These are phyloP conservation scores for Escallonia rubra DNA, from an alignment of 129 eudicot genomes.

Conservation along the genomic window DNA sequence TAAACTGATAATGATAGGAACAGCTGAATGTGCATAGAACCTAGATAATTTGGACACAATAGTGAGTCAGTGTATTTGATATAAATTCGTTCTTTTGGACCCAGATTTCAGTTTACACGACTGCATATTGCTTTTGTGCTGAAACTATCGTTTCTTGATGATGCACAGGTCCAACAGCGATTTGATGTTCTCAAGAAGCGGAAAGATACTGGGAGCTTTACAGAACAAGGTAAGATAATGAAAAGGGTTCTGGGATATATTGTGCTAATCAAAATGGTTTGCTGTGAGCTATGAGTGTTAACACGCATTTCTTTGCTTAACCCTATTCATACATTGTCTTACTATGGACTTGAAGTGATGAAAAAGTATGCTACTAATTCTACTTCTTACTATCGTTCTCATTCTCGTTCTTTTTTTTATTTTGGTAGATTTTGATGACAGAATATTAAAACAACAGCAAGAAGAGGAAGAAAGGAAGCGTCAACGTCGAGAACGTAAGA, in stretches of 20 bases:
- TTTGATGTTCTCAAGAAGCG: conserved; percentile 93
- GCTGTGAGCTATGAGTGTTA: neutral
- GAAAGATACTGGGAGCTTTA: conserved; percentile 77
- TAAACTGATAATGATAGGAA: too few species aligned
- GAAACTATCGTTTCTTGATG: neutral
- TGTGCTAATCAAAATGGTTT: neutral
- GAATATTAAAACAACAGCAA: conserved; percentile 82
- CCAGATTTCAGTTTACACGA: neutral
- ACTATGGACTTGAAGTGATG: too few species aligned
- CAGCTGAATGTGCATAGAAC: too few species aligned
- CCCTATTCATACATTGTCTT: neutral
- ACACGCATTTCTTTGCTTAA: neutral
- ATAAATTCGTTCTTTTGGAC: too few species aligned
- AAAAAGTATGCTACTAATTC: too few species aligned
- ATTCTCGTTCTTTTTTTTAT: conserved; percentile 3
- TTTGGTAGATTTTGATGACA: conserved; percentile 74
- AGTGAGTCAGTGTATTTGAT: too few species aligned
- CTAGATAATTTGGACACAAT: too few species aligned
- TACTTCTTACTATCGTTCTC: neutral
- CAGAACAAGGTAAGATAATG: conserved; percentile 67
- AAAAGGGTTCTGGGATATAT: neutral
- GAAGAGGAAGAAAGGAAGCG: conserved; percentile 98
- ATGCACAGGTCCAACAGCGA: conserved; percentile 77
- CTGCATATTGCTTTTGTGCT: neutral
- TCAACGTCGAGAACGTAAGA: conserved; percentile 79